These are phyloP conservation scores for Nigrospora oryzae DNA, from an alignment of 2,329 filamentous ascomycete genomes.

Conservation along the genomic window DNA sequence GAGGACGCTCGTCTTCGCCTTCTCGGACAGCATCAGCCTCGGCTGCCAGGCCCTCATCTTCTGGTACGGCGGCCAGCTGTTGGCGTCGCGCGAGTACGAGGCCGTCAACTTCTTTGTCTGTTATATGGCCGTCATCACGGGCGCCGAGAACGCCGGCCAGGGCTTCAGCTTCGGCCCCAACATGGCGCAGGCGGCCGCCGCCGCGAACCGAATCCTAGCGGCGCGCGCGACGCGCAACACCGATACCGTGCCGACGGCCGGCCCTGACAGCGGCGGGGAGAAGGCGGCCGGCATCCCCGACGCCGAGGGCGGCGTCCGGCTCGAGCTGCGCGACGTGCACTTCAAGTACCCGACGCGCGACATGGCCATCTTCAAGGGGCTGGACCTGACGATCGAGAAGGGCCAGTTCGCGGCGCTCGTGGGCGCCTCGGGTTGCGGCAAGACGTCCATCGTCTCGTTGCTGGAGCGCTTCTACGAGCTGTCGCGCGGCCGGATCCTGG, in stretches of 20 bases:
- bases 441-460: constrained; percentile 61
- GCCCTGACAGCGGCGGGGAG: not conserved
- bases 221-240: constrained; percentile 34
- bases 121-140: constrained; percentile 60
- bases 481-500: constrained; percentile 53
- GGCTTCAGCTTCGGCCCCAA: constrained; percentile 61
- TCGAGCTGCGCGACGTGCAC: constrained; percentile 47
- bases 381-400: constrained; percentile 57
- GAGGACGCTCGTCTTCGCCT: constrained; percentile 57
- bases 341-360: constrained; percentile 54
- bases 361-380: constrained; percentile 46
- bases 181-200: constrained; percentile 48
- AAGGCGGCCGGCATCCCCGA: constrained; percentile 30
- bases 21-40: constrained; percentile 59
- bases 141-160: constrained; percentile 58
- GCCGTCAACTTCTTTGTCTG: constrained; percentile 42
- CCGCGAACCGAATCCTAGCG: constrained; percentile 51
- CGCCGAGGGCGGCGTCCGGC: constrained; percentile 39
- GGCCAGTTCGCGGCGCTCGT: constrained; percentile 66
- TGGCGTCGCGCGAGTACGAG: constrained; percentile 40
- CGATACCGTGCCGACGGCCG: constrained; percentile 11
- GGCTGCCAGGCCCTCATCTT: constrained; percentile 56
- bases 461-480: constrained; percentile 66
- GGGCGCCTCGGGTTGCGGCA: constrained; percentile 62
- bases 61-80: constrained; percentile 57